Percentiles rank a stretch among this genome's conserved stretches.
Conservation (phyloP, 129 eudicot species). For the Smallanthus sonchifolius region DNA sequence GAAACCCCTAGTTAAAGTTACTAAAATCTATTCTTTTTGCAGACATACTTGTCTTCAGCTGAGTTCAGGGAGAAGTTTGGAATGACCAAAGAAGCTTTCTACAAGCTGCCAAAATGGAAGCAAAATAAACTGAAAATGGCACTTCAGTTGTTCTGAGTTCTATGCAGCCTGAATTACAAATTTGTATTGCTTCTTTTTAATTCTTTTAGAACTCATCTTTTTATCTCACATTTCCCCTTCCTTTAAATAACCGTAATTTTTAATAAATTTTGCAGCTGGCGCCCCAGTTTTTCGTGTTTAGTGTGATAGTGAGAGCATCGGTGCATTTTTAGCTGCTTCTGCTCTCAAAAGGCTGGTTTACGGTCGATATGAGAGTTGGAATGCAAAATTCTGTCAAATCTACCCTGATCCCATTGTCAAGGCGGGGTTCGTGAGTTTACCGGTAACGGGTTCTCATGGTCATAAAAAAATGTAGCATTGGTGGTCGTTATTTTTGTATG, state of each 20-base stretch:
- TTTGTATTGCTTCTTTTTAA: slow-evolving; percentile 26
- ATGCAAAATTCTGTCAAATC: slow-evolving; percentile 26
- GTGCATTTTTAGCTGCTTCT: slow-evolving; percentile 90
- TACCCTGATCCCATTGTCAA: not conserved
- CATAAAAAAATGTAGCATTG: slow-evolving; percentile 16
- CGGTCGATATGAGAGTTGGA: slow-evolving; percentile 34
- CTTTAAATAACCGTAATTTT: not conserved
- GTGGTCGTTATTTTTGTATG: slow-evolving; percentile 4
- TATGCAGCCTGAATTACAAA: slow-evolving; percentile 27
- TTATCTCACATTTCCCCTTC: not conserved
- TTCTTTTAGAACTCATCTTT: not conserved
- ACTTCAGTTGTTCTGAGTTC: slow-evolving; percentile 61
- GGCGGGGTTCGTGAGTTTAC: not conserved
- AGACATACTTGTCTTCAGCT: slow-evolving; percentile 81
- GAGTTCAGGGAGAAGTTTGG: slow-evolving; percentile 95
- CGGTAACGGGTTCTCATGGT: not conserved
- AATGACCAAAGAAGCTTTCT: slow-evolving; percentile 71
- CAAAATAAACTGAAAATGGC: slow-evolving; percentile 91
- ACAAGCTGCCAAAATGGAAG: slow-evolving; percentile 95
- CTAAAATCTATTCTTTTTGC: slow-evolving; percentile 18
- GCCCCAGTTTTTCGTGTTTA: slow-evolving; percentile 25
- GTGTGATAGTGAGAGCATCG: slow-evolving; percentile 55
- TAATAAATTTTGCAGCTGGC: slow-evolving; percentile 23
- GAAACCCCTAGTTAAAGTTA: not conserved
- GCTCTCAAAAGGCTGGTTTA: slow-evolving; percentile 58